These are phyloP conservation scores for Chrysanthemum seticuspe DNA, from an alignment of 129 eudicot genomes.

Conservation along the genomic window DNA sequence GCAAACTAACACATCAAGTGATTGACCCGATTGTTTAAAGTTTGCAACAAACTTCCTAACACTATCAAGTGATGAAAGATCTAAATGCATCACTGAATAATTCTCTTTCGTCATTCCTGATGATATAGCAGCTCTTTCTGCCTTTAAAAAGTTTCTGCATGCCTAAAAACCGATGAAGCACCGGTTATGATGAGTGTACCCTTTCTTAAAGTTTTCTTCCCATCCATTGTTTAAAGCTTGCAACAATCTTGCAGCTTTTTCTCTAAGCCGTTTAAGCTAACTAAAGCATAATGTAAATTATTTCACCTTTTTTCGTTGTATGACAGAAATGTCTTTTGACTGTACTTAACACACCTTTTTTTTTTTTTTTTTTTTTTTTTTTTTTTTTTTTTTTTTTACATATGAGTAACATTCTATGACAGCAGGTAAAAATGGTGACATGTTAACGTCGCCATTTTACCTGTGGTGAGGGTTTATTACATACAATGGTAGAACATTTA, in stretches of 20 bases:
- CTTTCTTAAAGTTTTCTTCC: constrained; percentile 76
- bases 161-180: constrained; percentile 92
- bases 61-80: constrained; percentile 83
- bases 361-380: too few species aligned
- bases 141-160: constrained; percentile 77
- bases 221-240: constrained; percentile 34
- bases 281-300: too few species aligned
- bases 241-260: constrained; percentile 19
- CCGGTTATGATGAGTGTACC: constrained; percentile 82
- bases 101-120: constrained; percentile 65
- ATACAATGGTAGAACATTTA: too few species aligned
- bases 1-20: constrained; percentile 86
- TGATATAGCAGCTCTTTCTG: constrained; percentile 71
- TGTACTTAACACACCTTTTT: too few species aligned
- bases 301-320: too few species aligned
- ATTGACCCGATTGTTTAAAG: constrained; percentile 58
- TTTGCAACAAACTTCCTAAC: constrained; percentile 80
- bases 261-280: too few species aligned
- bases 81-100: constrained; percentile 79
- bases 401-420: too few species aligned
- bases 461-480: too few species aligned
- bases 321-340: too few species aligned
- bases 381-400: too few species aligned
- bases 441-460: too few species aligned
- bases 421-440: too few species aligned